Evolutionary conservation across 495 filamentous ascomycete genomes (phyloP).

Genomic region (Neurospora sp.): DNA sequence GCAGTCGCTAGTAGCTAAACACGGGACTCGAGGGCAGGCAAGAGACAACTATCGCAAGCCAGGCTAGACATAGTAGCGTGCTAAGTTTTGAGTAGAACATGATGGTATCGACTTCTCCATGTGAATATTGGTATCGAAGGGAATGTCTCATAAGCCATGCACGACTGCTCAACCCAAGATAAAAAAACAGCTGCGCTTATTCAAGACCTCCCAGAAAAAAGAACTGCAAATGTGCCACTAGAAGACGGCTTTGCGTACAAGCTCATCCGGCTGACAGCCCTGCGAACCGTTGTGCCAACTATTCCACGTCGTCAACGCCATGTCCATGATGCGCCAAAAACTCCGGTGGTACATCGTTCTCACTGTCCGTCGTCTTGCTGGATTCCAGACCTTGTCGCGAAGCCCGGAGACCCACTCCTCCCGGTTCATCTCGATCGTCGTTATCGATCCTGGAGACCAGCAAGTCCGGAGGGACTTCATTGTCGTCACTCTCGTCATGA

Average conservation of each 20-base stretch:
- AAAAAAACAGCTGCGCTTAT: neutral
- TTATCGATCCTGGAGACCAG: slow-evolving; percentile 2
- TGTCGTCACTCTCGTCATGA: slow-evolving; percentile 15
- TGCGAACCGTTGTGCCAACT: neutral
- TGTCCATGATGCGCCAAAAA: slow-evolving; percentile 18
- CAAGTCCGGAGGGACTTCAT: slow-evolving; percentile 15
- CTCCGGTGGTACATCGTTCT: slow-evolving; percentile 31
- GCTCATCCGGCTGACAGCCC: neutral
- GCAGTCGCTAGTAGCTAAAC: neutral
- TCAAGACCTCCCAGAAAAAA: neutral
- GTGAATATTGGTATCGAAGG: neutral
- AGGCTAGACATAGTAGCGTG: neutral
- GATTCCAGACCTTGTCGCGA: neutral
- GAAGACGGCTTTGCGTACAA: neutral
- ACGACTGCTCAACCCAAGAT: neutral
- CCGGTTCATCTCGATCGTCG: neutral
- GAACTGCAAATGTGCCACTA: neutral
- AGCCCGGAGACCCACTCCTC: neutral
- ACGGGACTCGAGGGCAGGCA: neutral
- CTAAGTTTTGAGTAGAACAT: neutral
- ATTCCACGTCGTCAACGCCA: slow-evolving; percentile 3
- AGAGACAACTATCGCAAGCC: neutral
- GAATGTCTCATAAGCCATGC: neutral
- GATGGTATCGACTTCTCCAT: neutral
- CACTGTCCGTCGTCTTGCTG: slow-evolving; percentile 24